Percentiles rank a stretch among this genome's conserved stretches.
These are phyloP conservation scores for Pelargonium nanum DNA, from an alignment of 345 rosid genomes.

Conservation along the genomic window DNA sequence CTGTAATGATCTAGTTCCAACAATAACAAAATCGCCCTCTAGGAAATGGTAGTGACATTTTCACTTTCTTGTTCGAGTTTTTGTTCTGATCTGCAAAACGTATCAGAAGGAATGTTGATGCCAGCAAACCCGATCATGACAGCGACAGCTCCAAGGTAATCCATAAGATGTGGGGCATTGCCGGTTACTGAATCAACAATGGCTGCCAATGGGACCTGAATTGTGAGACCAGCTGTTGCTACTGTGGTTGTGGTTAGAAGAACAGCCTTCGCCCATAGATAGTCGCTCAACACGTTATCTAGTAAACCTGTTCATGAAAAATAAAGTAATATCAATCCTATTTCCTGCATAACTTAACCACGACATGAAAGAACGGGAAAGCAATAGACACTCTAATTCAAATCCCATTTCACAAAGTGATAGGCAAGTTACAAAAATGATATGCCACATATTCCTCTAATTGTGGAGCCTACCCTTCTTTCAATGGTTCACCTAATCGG, in stretches of 20 bases:
- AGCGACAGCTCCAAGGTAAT: slow-evolving; percentile 72
- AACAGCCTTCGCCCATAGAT: slow-evolving; percentile 92
- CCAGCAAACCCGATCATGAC: slow-evolving; percentile 90
- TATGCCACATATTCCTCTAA: no score
- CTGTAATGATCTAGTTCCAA: not conserved
- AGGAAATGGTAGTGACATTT: slow-evolving; percentile 14
- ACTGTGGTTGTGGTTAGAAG: slow-evolving; percentile 83
- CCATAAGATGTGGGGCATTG: slow-evolving; percentile 52
- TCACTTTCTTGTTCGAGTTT: slow-evolving; percentile 30
- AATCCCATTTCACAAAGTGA: no score
- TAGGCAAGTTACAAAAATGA: no score
- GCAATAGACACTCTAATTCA: no score
- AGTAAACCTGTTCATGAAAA: slow-evolving; percentile 43
- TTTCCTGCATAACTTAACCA: no score
- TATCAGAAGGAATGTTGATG: slow-evolving; percentile 62
- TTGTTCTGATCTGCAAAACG: slow-evolving; percentile 29
- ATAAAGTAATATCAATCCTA: not conserved
- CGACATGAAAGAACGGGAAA: no score
- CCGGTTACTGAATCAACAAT: slow-evolving; percentile 65
- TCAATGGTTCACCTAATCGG: no score
- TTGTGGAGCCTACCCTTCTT: no score
- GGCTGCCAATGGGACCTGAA: slow-evolving; percentile 95
- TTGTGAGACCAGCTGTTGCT: slow-evolving; percentile 86
- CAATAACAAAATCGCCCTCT: slow-evolving; percentile 5
- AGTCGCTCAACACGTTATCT: slow-evolving; percentile 90